phyloP scores from a whole-genome alignment of 345 rosid genomes.

The Corchorus capsularis region DNA sequence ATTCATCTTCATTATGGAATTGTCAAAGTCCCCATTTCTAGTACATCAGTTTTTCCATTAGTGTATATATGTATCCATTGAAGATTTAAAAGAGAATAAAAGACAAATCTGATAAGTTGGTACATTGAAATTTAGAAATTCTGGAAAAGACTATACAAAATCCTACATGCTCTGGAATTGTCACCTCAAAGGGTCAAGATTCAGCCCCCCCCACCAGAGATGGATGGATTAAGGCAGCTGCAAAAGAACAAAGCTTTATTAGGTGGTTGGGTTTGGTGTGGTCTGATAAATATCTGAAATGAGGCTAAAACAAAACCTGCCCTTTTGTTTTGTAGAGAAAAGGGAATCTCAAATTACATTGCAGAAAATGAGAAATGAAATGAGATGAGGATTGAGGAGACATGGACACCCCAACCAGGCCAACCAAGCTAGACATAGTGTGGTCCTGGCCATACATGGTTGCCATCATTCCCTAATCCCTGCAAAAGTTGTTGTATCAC shows the following conservation, averaged over 20 bases:
- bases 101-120: slow-evolving; percentile 5
- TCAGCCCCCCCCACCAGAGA: neutral
- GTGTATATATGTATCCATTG: neutral
- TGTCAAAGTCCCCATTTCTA: neutral
- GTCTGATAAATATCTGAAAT: neutral
- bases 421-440: slow-evolving; percentile 12
- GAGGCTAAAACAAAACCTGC: neutral
- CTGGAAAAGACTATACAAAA: neutral
- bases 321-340: slow-evolving; percentile 11
- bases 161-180: neutral
- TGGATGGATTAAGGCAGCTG: slow-evolving; percentile 7
- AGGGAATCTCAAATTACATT: slow-evolving; percentile 11
- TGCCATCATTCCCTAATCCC: slow-evolving; percentile 13
- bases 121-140: neutral
- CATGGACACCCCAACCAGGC: neutral
- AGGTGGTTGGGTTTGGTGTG: neutral
- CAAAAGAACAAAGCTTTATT: neutral
- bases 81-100: neutral
- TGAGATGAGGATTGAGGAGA: slow-evolving; percentile 22
- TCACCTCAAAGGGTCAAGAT: neutral
- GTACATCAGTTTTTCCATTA: neutral
- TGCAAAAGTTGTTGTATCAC: slow-evolving; percentile 5
- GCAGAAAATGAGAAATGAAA: slow-evolving; percentile 18
- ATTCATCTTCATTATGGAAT: neutral
- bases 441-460: slow-evolving; percentile 15